Percentiles rank a stretch among this genome's conserved stretches.
These are phyloP conservation scores for Vitis rupestris DNA, from an alignment of 164 flowering plant genomes.

Conservation along the genomic window DNA sequence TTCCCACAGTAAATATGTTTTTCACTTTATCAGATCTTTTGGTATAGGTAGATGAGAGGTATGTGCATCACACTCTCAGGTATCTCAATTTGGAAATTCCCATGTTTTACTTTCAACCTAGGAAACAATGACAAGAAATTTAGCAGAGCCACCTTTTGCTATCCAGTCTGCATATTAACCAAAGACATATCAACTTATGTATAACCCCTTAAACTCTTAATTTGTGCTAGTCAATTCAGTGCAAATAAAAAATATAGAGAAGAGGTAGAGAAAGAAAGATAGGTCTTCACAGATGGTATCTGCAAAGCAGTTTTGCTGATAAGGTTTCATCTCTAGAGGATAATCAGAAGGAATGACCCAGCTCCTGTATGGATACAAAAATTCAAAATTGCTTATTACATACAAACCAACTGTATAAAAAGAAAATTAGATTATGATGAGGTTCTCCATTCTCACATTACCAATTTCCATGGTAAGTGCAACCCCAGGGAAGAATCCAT, in stretches of 20 bases:
- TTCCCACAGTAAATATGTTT: slow-evolving; percentile 41
- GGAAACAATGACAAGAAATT: slow-evolving; percentile 2
- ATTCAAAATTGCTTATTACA: neutral
- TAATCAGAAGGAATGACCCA: slow-evolving; percentile 35
- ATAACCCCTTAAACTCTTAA: too few species aligned
- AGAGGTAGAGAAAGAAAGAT: neutral
- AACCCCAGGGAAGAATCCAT: slow-evolving; percentile 49
- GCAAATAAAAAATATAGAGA: slow-evolving; percentile 1
- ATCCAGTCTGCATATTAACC: slow-evolving; percentile 11
- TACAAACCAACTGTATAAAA: neutral
- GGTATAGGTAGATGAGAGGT: slow-evolving; percentile 27
- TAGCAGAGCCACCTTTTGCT: slow-evolving; percentile 38
- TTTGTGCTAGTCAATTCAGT: too few species aligned
- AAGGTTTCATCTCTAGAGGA: slow-evolving; percentile 26
- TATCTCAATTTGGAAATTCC: slow-evolving; percentile 41
- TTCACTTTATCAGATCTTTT: slow-evolving; percentile 34
- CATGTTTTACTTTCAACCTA: slow-evolving; percentile 36
- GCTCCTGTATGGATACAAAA: slow-evolving; percentile 22
- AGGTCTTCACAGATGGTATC: slow-evolving; percentile 41
- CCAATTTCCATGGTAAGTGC: slow-evolving; percentile 35
- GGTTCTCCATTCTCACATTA: slow-evolving; percentile 11
- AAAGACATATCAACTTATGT: too few species aligned
- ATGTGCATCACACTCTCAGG: slow-evolving; percentile 17
- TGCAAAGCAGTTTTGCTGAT: slow-evolving; percentile 35
- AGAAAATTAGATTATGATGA: neutral